Base-by-base conservation (phyloP, 805 yeast genomes). In the Kluyveromyces aestuarii region DNA sequence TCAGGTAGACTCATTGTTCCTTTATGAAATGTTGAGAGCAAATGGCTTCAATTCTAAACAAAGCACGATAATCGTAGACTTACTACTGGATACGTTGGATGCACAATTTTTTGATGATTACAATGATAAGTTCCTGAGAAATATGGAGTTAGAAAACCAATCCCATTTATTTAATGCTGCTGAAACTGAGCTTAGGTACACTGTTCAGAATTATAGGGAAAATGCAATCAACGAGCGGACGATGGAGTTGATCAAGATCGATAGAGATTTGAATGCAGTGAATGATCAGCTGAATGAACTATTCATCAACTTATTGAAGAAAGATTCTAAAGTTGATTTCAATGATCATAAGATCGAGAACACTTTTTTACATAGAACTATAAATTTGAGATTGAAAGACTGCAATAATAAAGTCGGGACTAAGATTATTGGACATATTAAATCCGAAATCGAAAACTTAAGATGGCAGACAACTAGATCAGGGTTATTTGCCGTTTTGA, bases 401-500 rank as follows among this genome's bases (percentile, higher is more conserved):
- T 75, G 91, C 42, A 82, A 85, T 55, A 89, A 88, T 67, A 82
- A 87, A 55, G 90, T 91, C 50, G 79, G 86, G 21, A 85, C 93
- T 5, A 85, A 85, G 55, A 74, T 93, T 55, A 80, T 82, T 52
- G 81, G 93, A 35, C 93, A 87, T 8, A 77, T 89, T 62, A 80
- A 87, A 60, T 82, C 93, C 0, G 93, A 88, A 49, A 86, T 88
- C 49, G 99, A 91, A 67, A 80, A 82, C 50, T 73, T 91, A 52
- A 74, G 98, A 57, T 91, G 99, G 99, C 88, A 87, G 60, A 80
- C 91, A 41, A 89, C 96, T 1, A 74, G 96, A 49, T 78, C 93
- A 63, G 97, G 97, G 9, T 70, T 93, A 35, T 72, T 86, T 41
- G 87, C 93, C 1, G 82, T 89, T 35, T 66, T 85, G 19, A 71